Conservation (phyloP, 331 rosid species). For the Arachis monticola region DNA sequence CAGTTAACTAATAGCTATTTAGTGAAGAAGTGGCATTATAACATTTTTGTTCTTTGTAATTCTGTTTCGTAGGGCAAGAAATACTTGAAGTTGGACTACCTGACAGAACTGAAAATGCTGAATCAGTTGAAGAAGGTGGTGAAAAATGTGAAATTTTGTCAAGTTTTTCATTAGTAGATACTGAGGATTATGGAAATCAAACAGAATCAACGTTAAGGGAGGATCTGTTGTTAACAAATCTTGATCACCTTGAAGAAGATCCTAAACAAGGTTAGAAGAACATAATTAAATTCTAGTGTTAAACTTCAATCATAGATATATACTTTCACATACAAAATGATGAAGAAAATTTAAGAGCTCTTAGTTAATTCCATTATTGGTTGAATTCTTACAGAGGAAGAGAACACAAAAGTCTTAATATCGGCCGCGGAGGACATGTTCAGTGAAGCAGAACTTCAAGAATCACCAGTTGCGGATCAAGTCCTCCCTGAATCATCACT, state of each 20-base stretch:
- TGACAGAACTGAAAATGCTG: constrained; percentile 41
- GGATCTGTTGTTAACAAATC: constrained; percentile 34
- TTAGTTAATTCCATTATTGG: constrained; percentile 6
- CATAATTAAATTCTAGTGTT: background rate
- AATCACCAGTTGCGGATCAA: constrained; percentile 21
- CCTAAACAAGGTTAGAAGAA: constrained; percentile 52
- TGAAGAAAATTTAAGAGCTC: constrained; percentile 8
- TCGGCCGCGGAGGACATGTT: constrained; percentile 13
- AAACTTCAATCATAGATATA: background rate
- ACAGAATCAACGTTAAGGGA: constrained; percentile 39
- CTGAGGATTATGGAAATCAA: constrained; percentile 38
- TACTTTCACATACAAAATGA: constrained; percentile 3
- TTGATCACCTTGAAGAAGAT: constrained; percentile 38
- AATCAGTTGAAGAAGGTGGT: constrained; percentile 37
- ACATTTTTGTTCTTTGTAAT: background rate
- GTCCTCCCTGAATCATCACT: constrained; percentile 35
- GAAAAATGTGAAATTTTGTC: constrained; percentile 36
- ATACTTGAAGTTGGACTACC: constrained; percentile 40
- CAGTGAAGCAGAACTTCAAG: constrained; percentile 42
- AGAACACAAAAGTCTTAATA: constrained; percentile 14
- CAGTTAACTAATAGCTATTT: background rate
- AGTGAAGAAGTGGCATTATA: background rate
- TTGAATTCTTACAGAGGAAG: constrained; percentile 42
- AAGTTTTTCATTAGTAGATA: constrained; percentile 23
- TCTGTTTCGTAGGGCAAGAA: constrained; percentile 48